These are phyloP conservation scores for Phytophthora citrophthora DNA, from an alignment of 352 stramenopile genomes.

Conservation along the genomic window DNA sequence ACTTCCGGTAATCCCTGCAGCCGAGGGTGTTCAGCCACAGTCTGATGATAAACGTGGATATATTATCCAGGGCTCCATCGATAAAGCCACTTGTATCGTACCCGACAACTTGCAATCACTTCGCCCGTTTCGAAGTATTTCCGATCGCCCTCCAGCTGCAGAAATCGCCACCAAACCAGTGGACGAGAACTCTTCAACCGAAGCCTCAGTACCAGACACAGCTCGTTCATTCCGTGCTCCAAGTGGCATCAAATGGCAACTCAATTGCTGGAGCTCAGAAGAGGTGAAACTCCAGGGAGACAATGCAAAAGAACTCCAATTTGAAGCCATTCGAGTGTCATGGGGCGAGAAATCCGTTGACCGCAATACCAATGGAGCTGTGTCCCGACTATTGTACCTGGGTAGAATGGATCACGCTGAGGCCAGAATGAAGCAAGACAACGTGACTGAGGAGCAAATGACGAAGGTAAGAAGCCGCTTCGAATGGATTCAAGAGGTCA, in stretches of 20 bases:
- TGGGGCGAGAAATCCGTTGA: conserved; percentile 65
- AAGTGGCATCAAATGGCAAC: conserved; percentile 46
- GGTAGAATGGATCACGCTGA: conserved; percentile 50
- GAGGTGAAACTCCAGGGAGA: conserved; percentile 69
- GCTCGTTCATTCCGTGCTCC: conserved; percentile 18
- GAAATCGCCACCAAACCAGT: not conserved
- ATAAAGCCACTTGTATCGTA: conserved; percentile 55
- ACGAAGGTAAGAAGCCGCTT: conserved; percentile 43
- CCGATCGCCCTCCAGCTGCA: conserved; percentile 3
- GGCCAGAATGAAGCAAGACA: conserved; percentile 41
- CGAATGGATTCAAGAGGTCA: conserved; percentile 43
- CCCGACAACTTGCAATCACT: conserved; percentile 53
- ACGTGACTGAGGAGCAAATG: conserved; percentile 55
- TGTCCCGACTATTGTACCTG: conserved; percentile 59
- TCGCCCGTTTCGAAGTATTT: conserved; percentile 54
- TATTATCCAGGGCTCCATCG: conserved; percentile 74
- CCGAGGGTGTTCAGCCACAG: conserved; percentile 9
- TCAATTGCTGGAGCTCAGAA: conserved; percentile 68
- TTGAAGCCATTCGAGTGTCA: conserved; percentile 51
- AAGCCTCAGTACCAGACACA: not conserved
- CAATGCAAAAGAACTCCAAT: conserved; percentile 55
- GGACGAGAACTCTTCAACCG: conserved; percentile 18
- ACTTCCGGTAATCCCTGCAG: conserved; percentile 43
- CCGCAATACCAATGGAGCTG: conserved; percentile 58
- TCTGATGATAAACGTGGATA: conserved; percentile 44